phyloP scores from a whole-genome alignment of 208 protist species.

The Trypanosoma conorhini region DNA sequence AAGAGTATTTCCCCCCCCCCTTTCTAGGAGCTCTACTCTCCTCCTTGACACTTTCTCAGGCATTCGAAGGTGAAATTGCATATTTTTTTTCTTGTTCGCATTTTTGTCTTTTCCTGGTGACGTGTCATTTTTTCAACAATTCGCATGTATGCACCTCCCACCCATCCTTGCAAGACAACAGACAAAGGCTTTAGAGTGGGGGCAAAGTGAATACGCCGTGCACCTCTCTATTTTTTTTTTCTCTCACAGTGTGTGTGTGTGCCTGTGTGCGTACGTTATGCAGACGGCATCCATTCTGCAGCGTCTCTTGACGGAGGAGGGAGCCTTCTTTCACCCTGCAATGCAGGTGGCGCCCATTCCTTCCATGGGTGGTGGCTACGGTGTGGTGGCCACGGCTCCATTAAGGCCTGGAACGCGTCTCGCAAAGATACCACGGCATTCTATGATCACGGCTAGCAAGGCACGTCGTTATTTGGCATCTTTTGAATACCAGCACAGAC shows the following conservation, averaged over 20 bases:
- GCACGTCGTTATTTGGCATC: conserved; percentile 60
- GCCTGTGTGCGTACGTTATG: background rate
- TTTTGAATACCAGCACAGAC: conserved; percentile 5
- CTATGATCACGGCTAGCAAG: conserved; percentile 77
- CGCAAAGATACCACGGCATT: conserved; percentile 50
- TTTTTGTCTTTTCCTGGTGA: conserved; percentile 6
- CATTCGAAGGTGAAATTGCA: background rate
- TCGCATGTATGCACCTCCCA: background rate
- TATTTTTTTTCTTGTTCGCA: conserved; percentile 8
- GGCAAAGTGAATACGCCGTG: background rate
- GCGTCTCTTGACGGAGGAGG: conserved; percentile 63
- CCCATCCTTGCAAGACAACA: background rate
- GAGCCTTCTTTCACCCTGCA: conserved; percentile 40
- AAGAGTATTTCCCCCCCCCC: background rate
- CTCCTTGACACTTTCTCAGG: background rate
- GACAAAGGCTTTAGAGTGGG: background rate
- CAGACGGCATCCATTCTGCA: conserved; percentile 38
- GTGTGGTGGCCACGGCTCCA: conserved; percentile 45
- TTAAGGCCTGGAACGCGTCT: conserved; percentile 43
- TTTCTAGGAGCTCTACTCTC: background rate
- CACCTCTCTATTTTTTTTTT: background rate
- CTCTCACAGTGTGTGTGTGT: background rate
- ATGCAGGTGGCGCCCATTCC: conserved; percentile 52
- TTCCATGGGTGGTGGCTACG: conserved; percentile 86
- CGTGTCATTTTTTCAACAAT: background rate